These are phyloP conservation scores for Chaetomium sp. DNA, from an alignment of 2,329 filamentous ascomycete genomes.

Conservation along the genomic window DNA sequence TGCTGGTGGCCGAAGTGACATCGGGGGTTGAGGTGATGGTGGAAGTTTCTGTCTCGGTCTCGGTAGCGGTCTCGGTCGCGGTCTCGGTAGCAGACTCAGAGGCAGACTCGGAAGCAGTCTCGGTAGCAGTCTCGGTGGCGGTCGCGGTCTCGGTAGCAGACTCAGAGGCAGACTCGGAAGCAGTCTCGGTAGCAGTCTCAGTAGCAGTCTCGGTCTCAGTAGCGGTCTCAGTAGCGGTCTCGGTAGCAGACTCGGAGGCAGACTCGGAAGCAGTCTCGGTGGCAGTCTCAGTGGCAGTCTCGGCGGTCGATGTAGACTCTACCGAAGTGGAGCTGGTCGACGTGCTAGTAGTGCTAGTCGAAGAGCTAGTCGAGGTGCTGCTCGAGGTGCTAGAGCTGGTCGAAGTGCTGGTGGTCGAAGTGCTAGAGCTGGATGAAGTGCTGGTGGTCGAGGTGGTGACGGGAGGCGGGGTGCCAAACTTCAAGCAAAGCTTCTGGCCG, in stretches of 20 bases:
- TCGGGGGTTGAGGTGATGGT: conserved; percentile 3
- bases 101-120: neutral
- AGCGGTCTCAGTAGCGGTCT: neutral
- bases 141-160: neutral
- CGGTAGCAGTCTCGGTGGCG: neutral
- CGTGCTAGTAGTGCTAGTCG: conserved; percentile 17
- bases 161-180: neutral
- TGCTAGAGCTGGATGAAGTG: too few relatives aligned
- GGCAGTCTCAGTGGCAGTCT: neutral
- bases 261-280: too few relatives aligned
- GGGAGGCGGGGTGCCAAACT: conserved; percentile 18
- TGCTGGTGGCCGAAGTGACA: neutral
- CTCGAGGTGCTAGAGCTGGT: conserved; percentile 18
- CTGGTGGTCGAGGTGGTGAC: conserved; percentile 17
- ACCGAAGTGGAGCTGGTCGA: conserved; percentile 12
- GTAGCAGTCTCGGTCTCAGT: neutral
- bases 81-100: neutral
- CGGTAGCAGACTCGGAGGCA: neutral
- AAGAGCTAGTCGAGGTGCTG: conserved; percentile 10
- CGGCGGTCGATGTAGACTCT: neutral
- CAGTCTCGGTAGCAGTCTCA: neutral
- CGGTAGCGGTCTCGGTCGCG: neutral
- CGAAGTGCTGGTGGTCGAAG: conserved; percentile 17
- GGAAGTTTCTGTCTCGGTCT: neutral
- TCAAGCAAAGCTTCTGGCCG: conserved; percentile 28